Base-by-base conservation (phyloP, 169 alveolate genomes). In the Eimeria necatrix region DNA sequence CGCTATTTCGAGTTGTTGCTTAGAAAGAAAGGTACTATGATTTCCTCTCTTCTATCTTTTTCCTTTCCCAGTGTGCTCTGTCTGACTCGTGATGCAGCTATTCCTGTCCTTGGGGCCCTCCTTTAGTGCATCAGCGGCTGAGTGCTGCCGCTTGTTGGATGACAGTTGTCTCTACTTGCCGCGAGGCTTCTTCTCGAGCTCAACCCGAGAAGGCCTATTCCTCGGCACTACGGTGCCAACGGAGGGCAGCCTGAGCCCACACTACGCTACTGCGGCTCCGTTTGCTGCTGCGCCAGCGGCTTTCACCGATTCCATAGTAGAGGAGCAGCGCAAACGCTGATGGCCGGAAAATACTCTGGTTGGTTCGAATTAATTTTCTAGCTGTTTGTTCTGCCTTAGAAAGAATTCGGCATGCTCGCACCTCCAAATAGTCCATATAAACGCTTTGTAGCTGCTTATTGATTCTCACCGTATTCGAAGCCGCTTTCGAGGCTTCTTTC, bases 81-180 rank as follows among this genome's bases (percentile, higher is more conserved):
- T 52, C 4, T 10, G 51, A 24, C 22, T 81, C 12, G 22, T 48
- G 60, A 6, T 85, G 88, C 95, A 91, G 95, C 88, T 91, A 53
- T 61, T 84, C 26, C 41, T 68, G 41, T 71, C 41, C 73, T 91
- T 91, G 41, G 95, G 95, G n/a, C 95, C 95, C 22, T 22, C 61
- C 41, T 91, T 91, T 86, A 70, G 53, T 48, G 84, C 73, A 32
- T 64, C 86, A 10, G 91, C 90, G 59, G 83, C 83, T 3, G 91
- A 78, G 56, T 76, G 91, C 91, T 74, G 95, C 91, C 74, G 71
- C 64, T 22, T 78, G 85, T 70, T 78, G 49, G 95, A 91, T 59
- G 91, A 91, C 70, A 68, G 78, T 53, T 91, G 91, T 12, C 91
- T 91, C 48, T 91, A 91, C 84, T 48, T 84, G 59, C 95, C 95